Evolutionary conservation across 441 rosid species (phyloP).

Genomic region (Francoa sonchifolia): DNA sequence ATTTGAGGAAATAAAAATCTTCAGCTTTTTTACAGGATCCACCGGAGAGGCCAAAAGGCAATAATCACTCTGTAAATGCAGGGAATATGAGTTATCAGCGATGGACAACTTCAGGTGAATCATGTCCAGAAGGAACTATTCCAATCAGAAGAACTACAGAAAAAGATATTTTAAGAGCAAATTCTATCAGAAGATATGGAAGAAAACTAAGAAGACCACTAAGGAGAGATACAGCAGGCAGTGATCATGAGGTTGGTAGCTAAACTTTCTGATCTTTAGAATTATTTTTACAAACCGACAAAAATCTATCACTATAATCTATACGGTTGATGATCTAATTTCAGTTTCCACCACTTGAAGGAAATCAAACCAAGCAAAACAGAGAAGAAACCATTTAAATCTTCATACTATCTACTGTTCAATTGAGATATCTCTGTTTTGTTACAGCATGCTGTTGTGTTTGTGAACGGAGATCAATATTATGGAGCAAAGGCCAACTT

Average conservation of each 20-base stretch:
- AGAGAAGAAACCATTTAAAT: background rate
- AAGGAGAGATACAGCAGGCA: conserved; percentile 50
- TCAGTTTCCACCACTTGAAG: no score
- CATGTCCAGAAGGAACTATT: conserved; percentile 55
- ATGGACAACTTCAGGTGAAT: conserved; percentile 50
- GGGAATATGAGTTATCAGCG: conserved; percentile 27
- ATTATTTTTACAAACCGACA: background rate
- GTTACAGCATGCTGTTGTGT: conserved; percentile 92
- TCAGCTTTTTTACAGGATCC: conserved; percentile 26
- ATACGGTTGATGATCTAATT: background rate
- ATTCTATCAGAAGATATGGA: conserved; percentile 38
- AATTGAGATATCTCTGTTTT: background rate
- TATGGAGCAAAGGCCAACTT: conserved; percentile 95
- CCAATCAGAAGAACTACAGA: conserved; percentile 48
- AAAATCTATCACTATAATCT: background rate
- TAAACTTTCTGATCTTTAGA: no score
- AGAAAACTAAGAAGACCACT: conserved; percentile 31
- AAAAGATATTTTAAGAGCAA: conserved; percentile 40
- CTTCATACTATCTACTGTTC: background rate
- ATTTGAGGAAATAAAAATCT: no score
- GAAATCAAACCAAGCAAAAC: background rate
- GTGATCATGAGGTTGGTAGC: conserved; percentile 54
- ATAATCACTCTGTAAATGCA: conserved; percentile 18
- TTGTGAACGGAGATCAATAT: conserved; percentile 69
- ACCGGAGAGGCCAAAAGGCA: conserved; percentile 31